Percentiles rank a stretch among this genome's conserved stretches.
These are phyloP conservation scores for Fusarium sp. DNA, from an alignment of 2,329 filamentous ascomycete species.

Conservation along the genomic window DNA sequence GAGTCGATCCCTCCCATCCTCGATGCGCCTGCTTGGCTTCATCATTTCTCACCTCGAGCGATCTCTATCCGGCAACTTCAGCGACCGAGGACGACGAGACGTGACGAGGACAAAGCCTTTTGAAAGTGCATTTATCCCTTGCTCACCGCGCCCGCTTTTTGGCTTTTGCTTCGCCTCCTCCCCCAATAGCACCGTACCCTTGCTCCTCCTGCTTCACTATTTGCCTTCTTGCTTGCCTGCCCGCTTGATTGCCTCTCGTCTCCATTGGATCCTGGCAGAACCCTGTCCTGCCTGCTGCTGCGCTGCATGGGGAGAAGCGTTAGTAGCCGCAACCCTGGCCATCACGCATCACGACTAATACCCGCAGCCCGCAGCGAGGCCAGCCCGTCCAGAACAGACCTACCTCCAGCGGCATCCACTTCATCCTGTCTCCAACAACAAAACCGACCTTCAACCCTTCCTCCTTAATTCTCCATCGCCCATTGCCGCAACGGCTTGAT, in stretches of 20 bases:
- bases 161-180: constrained; percentile 19
- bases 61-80: not conserved
- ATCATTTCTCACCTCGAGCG: constrained; percentile 34
- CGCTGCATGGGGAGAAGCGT: not conserved
- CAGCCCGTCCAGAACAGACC: not conserved
- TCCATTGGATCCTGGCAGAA: not conserved
- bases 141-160: constrained; percentile 2
- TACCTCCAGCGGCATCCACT: not conserved
- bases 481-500: not conserved
- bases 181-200: not conserved
- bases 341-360: constrained; percentile 23
- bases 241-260: not conserved
- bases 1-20: constrained; percentile 16
- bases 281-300: constrained; percentile 1
- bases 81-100: not conserved
- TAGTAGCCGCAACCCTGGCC: constrained; percentile 17
- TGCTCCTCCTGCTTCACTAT: not conserved
- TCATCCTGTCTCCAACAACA: not conserved
- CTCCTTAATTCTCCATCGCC: not conserved
- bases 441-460: not conserved
- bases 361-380: constrained; percentile 7
- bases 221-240: constrained; percentile 2
- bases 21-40: constrained; percentile 19
- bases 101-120: constrained; percentile 1
- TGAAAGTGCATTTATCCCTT: not conserved